Percentiles rank a stretch among this genome's conserved stretches.
These are phyloP conservation scores for Zasmidium cellare DNA, from an alignment of 2,329 filamentous ascomycete genomes.

Conservation along the genomic window DNA sequence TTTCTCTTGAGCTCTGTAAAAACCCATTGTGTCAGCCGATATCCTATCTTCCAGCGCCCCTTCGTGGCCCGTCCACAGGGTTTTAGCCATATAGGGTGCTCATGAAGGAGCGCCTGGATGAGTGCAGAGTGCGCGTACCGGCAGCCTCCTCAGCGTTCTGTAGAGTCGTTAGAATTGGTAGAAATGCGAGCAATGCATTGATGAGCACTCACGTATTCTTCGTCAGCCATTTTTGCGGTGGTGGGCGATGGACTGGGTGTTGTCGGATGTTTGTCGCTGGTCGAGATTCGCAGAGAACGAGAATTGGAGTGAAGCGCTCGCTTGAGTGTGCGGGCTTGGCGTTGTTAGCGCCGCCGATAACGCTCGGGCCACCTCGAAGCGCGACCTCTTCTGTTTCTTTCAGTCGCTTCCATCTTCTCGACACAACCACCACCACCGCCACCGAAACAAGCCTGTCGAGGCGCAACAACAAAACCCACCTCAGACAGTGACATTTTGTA, in stretches of 20 bases:
- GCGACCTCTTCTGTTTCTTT: background rate
- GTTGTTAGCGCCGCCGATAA: background rate
- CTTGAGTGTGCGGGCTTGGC: background rate
- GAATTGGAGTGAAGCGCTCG: background rate
- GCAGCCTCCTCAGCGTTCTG: conserved; percentile 97
- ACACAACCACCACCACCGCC: background rate
- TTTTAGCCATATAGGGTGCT: conserved; percentile 35
- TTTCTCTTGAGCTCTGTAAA: conserved; percentile 92
- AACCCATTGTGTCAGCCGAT: conserved; percentile 34
- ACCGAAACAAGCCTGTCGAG: background rate
- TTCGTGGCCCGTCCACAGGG: conserved; percentile 44
- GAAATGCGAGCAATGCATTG: conserved; percentile 16
- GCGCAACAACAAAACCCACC: background rate
- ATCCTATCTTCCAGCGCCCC: conserved; percentile 40
- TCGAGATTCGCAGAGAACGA: background rate
- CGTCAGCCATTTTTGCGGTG: conserved; percentile 73
- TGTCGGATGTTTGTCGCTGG: conserved; percentile 1
- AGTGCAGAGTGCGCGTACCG: conserved; percentile 51
- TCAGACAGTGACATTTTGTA: background rate
- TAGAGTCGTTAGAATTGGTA: conserved; percentile 26
- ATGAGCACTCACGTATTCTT: conserved; percentile 74
- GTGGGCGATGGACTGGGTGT: conserved; percentile 32
- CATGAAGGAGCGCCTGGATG: conserved; percentile 27
- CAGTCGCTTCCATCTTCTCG: background rate
- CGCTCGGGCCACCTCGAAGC: background rate